Evolutionary conservation across 208 protist genomes (phyloP), one percentile per base, ranked within the genome.

Genomic region (Novymonas esmeraldas): DNA sequence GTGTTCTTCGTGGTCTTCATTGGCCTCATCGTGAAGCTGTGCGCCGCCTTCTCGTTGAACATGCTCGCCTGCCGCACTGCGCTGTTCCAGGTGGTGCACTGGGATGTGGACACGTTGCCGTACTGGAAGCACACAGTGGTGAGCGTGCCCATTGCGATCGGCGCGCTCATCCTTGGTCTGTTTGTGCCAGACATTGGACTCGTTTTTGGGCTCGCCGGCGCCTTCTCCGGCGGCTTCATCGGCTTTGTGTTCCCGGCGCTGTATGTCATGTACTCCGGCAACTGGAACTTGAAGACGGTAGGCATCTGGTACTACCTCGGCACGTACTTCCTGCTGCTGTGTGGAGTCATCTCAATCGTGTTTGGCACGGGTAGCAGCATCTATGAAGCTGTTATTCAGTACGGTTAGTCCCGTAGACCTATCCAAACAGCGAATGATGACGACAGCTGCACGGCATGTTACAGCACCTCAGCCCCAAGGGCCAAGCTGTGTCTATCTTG

Each of bases 181-280:
- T 73, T 92, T 48, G 51, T 80, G 31, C 61, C 71, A 9, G 49
- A 68, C 20, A 73, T 87, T 48, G 75, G 58, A 61, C 22, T 87
- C 16, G 80, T 89, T 22, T 94, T 94, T 61, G 78, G 78, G 24
- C 64, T 94, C 11, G 64, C 81, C 22, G 84, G 87, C 11, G 63
- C 54, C 31, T 49, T 91, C 39, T 82, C 76, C 46, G 79, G 82
- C n/a, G 78, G 80, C 26, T 78, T 88, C 58, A 73, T 94, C 41
- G 74, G 81, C 5, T 91, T 91, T 54, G 41, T 80, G 46, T 70
- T 90, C 55, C 85, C 87, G 2, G 84, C 79, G 6, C 51, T 82
- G 10, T 91, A 85, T 57, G 38, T 78, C 34, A 85, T 91, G 85
- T 86, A 86, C 62, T 34, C 69, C 16, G 82, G 81, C 6, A 64